A percentile compares a stretch with the other conserved stretches of the same genome.
These are phyloP conservation scores for Spizellomyces sp. DNA, from an alignment of 192 early-diverging fungal species.

Conservation along the genomic window DNA sequence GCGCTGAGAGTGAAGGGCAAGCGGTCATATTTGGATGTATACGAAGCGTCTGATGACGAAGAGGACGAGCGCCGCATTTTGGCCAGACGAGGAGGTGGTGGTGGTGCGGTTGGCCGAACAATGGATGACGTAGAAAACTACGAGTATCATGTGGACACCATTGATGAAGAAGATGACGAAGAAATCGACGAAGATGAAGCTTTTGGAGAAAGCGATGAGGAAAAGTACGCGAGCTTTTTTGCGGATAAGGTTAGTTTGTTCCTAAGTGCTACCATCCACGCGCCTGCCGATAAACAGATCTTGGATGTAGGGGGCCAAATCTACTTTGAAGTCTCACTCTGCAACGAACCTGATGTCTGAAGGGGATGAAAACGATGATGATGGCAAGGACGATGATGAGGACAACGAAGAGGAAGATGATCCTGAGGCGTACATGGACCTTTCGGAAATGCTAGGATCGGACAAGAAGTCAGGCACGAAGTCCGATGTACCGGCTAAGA, in stretches of 20 bases:
- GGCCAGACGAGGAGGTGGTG: slow-evolving; percentile 28
- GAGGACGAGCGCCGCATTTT: slow-evolving; percentile 26
- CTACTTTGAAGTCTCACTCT: slow-evolving; percentile 4
- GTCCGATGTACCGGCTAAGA: not conserved
- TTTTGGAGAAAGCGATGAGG: slow-evolving; percentile 83
- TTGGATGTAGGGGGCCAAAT: not conserved
- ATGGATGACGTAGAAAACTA: slow-evolving; percentile 67
- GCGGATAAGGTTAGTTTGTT: slow-evolving; percentile 34
- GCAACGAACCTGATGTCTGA: slow-evolving; percentile 26
- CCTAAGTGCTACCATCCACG: no score
- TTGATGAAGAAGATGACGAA: slow-evolving; percentile 89
- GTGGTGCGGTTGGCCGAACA: slow-evolving; percentile 7
- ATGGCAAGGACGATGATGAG: slow-evolving; percentile 34
- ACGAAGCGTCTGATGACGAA: slow-evolving; percentile 31
- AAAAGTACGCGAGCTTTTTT: slow-evolving; percentile 77
- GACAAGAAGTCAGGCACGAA: not conserved
- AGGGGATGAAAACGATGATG: slow-evolving; percentile 39
- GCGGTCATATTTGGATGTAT: slow-evolving; percentile 26
- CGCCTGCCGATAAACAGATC: not conserved
- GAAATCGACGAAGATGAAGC: slow-evolving; percentile 92
- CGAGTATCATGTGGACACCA: slow-evolving; percentile 74
- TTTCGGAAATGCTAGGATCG: slow-evolving; percentile 64
- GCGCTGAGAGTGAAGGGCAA: slow-evolving; percentile 6
- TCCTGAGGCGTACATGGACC: slow-evolving; percentile 58
- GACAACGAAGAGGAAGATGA: slow-evolving; percentile 53